phyloP scores from a whole-genome alignment of 2,329 filamentous ascomycete species.

The Fusarium coicis region DNA sequence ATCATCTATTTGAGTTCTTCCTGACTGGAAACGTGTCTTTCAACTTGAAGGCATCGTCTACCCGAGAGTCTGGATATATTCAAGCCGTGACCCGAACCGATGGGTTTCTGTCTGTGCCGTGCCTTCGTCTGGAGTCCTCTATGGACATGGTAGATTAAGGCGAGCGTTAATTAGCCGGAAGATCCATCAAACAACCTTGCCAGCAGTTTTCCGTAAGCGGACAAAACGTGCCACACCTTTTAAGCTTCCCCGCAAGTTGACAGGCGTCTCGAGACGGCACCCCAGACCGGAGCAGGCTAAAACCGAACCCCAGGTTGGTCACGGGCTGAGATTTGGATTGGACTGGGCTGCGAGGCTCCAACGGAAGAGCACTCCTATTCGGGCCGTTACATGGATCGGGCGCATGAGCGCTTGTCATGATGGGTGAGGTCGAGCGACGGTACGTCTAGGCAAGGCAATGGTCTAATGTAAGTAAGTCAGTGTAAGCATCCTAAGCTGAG shows the following conservation, averaged over 20 bases:
- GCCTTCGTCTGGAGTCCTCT: not conserved
- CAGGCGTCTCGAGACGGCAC: slow-evolving; percentile 28
- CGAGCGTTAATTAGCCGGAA: slow-evolving; percentile 29
- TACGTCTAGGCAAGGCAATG: not conserved
- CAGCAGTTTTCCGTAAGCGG: slow-evolving; percentile 15
- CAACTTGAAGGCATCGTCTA: not conserved
- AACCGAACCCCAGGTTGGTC: slow-evolving; percentile 28
- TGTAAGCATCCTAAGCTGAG: not conserved
- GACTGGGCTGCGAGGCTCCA: slow-evolving; percentile 26
- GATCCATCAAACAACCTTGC: slow-evolving; percentile 33
- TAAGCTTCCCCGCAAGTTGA: slow-evolving; percentile 42
- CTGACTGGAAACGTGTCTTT: not conserved
- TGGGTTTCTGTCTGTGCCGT: slow-evolving; percentile 4
- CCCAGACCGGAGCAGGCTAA: slow-evolving; percentile 31
- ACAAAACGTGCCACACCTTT: slow-evolving; percentile 40
- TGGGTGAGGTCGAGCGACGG: slow-evolving; percentile 11
- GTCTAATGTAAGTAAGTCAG: slow-evolving; percentile 8
- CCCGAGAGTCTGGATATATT: not conserved
- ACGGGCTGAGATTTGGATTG: slow-evolving; percentile 23
- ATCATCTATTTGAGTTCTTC: not conserved
- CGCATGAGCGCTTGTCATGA: slow-evolving; percentile 17
- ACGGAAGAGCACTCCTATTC: slow-evolving; percentile 38
- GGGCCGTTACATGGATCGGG: slow-evolving; percentile 38
- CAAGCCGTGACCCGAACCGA: not conserved
- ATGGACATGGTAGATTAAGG: slow-evolving; percentile 2